These are phyloP conservation scores for Fusarium guadeloupense DNA, from an alignment of 2,329 filamentous ascomycete species.

Conservation along the genomic window DNA sequence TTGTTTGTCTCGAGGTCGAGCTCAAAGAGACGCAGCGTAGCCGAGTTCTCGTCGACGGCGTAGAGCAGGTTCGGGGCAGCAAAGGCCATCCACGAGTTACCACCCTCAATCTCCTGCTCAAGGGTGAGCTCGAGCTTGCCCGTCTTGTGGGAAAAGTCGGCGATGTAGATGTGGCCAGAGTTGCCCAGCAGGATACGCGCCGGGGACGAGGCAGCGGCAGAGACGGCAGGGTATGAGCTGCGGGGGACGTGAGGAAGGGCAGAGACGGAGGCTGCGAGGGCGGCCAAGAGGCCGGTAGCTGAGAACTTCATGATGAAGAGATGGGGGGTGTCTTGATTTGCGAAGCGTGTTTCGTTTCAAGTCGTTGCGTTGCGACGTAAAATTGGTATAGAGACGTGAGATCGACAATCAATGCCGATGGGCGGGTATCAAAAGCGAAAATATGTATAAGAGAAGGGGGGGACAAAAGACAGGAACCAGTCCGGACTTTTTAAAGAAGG, in stretches of 20 bases:
- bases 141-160: slow-evolving; percentile 52
- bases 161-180: slow-evolving; percentile 52
- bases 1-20: slow-evolving; percentile 47
- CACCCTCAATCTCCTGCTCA: slow-evolving; percentile 47
- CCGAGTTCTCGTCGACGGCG: slow-evolving; percentile 58
- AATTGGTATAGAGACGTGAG: slow-evolving; percentile 2
- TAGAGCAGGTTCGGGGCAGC: slow-evolving; percentile 53
- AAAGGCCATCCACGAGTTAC: slow-evolving; percentile 59
- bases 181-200: slow-evolving; percentile 53
- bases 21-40: slow-evolving; percentile 52
- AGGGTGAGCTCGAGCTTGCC: slow-evolving; percentile 50
- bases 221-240: slow-evolving; percentile 13
- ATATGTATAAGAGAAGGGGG: background rate
- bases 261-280: slow-evolving; percentile 28
- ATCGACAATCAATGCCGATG: slow-evolving; percentile 20
- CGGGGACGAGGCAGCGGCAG: slow-evolving; percentile 9
- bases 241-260: slow-evolving; percentile 29
- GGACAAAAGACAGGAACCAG: slow-evolving; percentile 20
- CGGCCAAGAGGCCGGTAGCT: slow-evolving; percentile 31
- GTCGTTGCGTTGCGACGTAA: background rate
- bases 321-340: slow-evolving; percentile 1
- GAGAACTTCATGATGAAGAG: slow-evolving; percentile 35
- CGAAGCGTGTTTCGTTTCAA: slow-evolving; percentile 8
- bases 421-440: slow-evolving; percentile 16
- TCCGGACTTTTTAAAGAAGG: slow-evolving; percentile 17